Conservation (phyloP, 192 early-diverging fungal species). For the Backusella australiensis region DNA sequence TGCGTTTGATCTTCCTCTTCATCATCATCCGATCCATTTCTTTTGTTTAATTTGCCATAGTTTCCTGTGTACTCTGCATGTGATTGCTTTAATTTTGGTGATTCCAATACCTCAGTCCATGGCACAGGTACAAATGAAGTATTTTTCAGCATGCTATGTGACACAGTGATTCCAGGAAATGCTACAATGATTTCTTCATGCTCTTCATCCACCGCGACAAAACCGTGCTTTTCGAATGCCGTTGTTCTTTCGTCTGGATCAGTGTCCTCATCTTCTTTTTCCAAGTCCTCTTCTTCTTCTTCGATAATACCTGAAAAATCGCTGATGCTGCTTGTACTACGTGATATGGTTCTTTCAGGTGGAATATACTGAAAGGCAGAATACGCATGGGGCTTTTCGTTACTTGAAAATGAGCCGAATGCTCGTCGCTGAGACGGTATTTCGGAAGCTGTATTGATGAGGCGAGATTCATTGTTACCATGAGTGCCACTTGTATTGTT, state of each 20-base stretch:
- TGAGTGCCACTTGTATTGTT: not conserved
- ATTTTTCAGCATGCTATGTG: conserved; percentile 11
- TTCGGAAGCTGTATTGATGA: not conserved
- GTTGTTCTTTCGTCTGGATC: not conserved
- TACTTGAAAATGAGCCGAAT: not conserved
- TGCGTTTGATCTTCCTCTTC: not conserved
- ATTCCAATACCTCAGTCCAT: conserved; percentile 16
- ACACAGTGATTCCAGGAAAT: conserved; percentile 12
- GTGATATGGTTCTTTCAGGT: not conserved
- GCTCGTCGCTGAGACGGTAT: not conserved
- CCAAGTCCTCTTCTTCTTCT: not conserved
- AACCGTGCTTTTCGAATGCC: conserved; percentile 5
- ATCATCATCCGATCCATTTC: not conserved
- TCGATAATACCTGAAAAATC: not conserved
- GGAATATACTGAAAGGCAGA: conserved; percentile 16
- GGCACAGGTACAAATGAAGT: conserved; percentile 14
- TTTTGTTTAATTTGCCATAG: not conserved
- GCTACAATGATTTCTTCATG: conserved; percentile 26
- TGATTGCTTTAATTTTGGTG: not conserved
- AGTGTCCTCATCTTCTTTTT: not conserved
- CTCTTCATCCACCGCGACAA: conserved; percentile 23
- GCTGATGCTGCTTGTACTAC: not conserved
- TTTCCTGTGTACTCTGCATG: not conserved
- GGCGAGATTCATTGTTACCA: not conserved
- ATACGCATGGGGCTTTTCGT: not conserved